These are phyloP conservation scores for Scedosporium minutisporum DNA, from an alignment of 2,329 filamentous ascomycete species.

Conservation along the genomic window DNA sequence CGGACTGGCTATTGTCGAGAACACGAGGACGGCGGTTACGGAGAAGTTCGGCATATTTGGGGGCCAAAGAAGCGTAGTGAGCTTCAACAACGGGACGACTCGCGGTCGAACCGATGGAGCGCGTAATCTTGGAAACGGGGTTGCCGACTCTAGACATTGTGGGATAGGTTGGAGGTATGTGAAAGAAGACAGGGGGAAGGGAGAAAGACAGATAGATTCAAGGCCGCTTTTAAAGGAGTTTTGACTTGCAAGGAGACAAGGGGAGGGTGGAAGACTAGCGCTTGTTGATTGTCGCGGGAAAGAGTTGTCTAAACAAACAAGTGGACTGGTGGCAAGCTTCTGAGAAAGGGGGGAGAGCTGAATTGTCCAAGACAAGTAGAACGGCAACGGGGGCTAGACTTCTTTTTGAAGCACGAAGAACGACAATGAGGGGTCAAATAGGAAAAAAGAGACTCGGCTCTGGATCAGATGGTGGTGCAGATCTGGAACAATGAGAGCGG, in stretches of 20 bases:
- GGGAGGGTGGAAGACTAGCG: no score
- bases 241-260: no score
- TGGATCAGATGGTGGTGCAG: no score
- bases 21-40: constrained; percentile 17
- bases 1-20: constrained; percentile 24
- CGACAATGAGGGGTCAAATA: background rate
- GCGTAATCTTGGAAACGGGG: constrained; percentile 38
- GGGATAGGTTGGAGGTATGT: background rate
- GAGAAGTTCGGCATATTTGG: constrained; percentile 38
- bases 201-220: background rate
- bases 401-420: background rate
- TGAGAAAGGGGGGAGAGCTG: background rate
- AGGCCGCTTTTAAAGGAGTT: no score
- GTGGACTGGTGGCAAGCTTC: background rate
- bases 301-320: background rate
- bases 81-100: constrained; percentile 24
- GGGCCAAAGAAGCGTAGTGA: constrained; percentile 29
- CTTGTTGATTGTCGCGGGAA: background rate
- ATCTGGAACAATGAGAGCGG: no score
- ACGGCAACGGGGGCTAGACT: background rate
- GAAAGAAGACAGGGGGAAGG: background rate
- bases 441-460: no score
- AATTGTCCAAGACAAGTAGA: background rate
- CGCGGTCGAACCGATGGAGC: constrained; percentile 33
- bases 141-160: constrained; percentile 38